These are phyloP conservation scores for Lentinus brumalis DNA, from an alignment of 768 basidiomycete genomes.

Conservation along the genomic window DNA sequence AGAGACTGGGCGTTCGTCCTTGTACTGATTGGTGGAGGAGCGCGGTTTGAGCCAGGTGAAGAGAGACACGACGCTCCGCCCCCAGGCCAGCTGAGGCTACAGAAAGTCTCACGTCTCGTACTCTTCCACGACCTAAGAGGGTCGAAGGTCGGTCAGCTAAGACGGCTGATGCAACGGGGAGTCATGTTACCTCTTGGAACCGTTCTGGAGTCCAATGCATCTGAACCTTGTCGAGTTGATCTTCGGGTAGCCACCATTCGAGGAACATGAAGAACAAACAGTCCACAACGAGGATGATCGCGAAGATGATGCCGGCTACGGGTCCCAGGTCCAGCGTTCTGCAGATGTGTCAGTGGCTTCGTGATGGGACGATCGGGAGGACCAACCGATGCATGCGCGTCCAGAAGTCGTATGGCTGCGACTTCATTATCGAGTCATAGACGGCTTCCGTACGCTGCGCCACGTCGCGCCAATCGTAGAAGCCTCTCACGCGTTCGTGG, in stretches of 20 bases:
- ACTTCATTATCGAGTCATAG: constrained; percentile 67
- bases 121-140: background rate
- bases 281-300: constrained; percentile 85
- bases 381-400: constrained; percentile 73
- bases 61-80: too few relatives aligned
- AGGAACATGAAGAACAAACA: constrained; percentile 85
- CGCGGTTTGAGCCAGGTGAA: too few relatives aligned
- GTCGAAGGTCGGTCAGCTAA: background rate
- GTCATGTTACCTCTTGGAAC: constrained; percentile 35
- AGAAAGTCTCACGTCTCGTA: background rate
- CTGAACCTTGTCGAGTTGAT: constrained; percentile 74
- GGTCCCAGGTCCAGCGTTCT: constrained; percentile 79
- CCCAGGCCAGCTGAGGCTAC: too few relatives aligned
- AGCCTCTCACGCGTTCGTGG: constrained; percentile 73
- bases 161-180: background rate
- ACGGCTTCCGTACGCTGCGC: constrained; percentile 82
- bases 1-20: too few relatives aligned
- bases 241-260: constrained; percentile 82
- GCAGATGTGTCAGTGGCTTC: background rate
- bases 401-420: constrained; percentile 68
- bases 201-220: constrained; percentile 56
- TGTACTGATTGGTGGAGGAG: too few relatives aligned
- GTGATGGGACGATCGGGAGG: background rate
- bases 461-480: constrained; percentile 88
- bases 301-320: constrained; percentile 85